Conservation (phyloP, 2,329 filamentous ascomycete genomes). For the Stachybotrys elegans region DNA sequence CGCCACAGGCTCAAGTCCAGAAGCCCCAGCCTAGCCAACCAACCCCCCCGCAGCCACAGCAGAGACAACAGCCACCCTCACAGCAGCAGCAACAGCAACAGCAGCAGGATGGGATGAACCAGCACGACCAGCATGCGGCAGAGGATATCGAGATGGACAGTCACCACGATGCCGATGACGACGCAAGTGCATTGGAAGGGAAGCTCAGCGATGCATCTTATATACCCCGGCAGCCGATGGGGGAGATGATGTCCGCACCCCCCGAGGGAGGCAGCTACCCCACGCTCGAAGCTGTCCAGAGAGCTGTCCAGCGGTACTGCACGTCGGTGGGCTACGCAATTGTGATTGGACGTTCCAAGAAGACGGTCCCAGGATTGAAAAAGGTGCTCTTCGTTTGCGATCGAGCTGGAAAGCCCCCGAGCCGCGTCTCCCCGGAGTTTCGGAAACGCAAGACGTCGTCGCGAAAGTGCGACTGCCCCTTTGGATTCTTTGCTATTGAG, state of each 20-base stretch:
- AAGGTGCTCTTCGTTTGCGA: conserved; percentile 66
- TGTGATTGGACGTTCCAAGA: conserved; percentile 63
- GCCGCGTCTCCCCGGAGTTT: conserved; percentile 57
- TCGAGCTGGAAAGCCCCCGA: conserved; percentile 57
- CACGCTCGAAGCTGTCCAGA: conserved; percentile 60
- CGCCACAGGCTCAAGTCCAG: conserved; percentile 22
- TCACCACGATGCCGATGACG: conserved; percentile 41
- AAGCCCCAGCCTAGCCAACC: conserved; percentile 22
- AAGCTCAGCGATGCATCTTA: conserved; percentile 47
- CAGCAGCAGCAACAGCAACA: conserved; percentile 29
- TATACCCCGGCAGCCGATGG: conserved; percentile 50
- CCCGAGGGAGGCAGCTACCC: conserved; percentile 61
- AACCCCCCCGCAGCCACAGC: conserved; percentile 18
- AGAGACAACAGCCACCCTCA: conserved; percentile 10
- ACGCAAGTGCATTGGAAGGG: conserved; percentile 37
- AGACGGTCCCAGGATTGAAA: conserved; percentile 61
- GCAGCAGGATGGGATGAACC: conserved; percentile 17
- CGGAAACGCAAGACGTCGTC: conserved; percentile 63
- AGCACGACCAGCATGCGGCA: conserved; percentile 35
- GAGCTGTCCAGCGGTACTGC: conserved; percentile 59
- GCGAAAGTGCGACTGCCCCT: conserved; percentile 64
- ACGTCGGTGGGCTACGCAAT: conserved; percentile 64
- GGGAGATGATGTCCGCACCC: conserved; percentile 56
- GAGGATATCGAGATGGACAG: conserved; percentile 51
- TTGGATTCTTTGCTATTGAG: conserved; percentile 66